Base-by-base conservation (phyloP, 2,329 filamentous ascomycete species). In the Tolypocladium ophioglossoides region DNA sequence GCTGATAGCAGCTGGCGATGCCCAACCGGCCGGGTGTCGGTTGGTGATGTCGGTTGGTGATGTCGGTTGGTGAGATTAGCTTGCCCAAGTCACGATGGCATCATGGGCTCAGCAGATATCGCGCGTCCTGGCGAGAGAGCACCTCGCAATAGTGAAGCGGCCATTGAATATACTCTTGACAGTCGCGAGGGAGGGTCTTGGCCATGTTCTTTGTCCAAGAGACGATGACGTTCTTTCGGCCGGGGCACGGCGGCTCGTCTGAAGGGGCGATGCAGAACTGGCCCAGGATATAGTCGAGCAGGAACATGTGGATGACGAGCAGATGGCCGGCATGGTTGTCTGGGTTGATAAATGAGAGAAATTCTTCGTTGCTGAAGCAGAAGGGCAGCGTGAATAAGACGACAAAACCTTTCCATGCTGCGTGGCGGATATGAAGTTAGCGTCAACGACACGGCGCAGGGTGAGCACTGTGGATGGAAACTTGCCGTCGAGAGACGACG, bases 301-400 rank as follows among this genome's bases (percentile, higher is more conserved):
- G 59, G 20, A 71, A 66, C 56, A 68, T 67, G 56, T 73, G 70
- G 7, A 71, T 65, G 24, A 70, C 59, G 1, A 72, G 60, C 1
- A 73, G 59, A 52, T 71, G 68, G 2, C 64, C 64, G 1, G 59
- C 52, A 51, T 65, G 58, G 54, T 70, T 71, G 5, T 59, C 58
- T 0, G 65, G 57, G 35, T 68, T 55, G 8, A 62, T 60, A 27
- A 72, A 70, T 1, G 60, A 52, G 18, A 57, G 52, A 35, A 69
- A 72, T 1, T 69, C 68, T 10, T 67, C 64, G 18, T 66, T 64
- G 12, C 56, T 55, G n/a, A 60, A 56, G 1, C 30, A 50, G 8
- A 53, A 48, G 8, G 64, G 61, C 51, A 64, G 46, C n/a, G 61
- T 49, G 34, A 58, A 65, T 4, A 66, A 44, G 1, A 27, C 27